These are phyloP conservation scores for Brasenia schreberi DNA, from an alignment of 164 flowering plant species.

Conservation along the genomic window DNA sequence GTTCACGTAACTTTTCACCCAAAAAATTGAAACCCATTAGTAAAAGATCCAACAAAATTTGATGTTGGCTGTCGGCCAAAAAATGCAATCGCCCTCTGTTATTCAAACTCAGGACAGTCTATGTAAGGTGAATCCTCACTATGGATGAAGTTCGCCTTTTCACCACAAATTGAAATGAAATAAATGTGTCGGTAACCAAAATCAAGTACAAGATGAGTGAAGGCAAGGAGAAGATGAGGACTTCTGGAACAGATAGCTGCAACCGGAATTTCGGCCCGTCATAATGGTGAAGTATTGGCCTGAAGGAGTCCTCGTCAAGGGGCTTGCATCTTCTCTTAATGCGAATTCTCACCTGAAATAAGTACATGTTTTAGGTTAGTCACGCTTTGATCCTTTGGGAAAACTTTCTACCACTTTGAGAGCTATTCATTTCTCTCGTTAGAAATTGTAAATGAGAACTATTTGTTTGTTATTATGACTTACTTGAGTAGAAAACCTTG, in stretches of 20 bases:
- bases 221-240: neutral
- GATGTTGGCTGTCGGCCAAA: too few relatives aligned
- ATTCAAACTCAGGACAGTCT: too few relatives aligned
- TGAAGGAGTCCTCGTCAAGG: conserved; percentile 18
- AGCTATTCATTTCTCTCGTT: neutral
- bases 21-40: too few relatives aligned
- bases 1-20: too few relatives aligned
- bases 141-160: too few relatives aligned
- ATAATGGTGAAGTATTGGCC: conserved; percentile 20
- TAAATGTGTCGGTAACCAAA: neutral
- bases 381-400: neutral
- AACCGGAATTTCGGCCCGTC: conserved; percentile 22
- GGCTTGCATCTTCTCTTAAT: conserved; percentile 6
- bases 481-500: conserved; percentile 14
- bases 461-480: neutral
- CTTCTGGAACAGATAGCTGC: conserved; percentile 19
- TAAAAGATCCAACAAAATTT: too few relatives aligned
- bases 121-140: too few relatives aligned
- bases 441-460: neutral
- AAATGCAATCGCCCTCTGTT: too few relatives aligned
- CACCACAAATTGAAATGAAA: too few relatives aligned
- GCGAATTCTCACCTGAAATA: neutral
- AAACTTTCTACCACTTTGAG: neutral
- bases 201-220: neutral
- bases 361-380: neutral